Evolutionary conservation across 2,329 filamentous ascomycete species (phyloP).

Genomic region (Leptographium radiaticola): DNA sequence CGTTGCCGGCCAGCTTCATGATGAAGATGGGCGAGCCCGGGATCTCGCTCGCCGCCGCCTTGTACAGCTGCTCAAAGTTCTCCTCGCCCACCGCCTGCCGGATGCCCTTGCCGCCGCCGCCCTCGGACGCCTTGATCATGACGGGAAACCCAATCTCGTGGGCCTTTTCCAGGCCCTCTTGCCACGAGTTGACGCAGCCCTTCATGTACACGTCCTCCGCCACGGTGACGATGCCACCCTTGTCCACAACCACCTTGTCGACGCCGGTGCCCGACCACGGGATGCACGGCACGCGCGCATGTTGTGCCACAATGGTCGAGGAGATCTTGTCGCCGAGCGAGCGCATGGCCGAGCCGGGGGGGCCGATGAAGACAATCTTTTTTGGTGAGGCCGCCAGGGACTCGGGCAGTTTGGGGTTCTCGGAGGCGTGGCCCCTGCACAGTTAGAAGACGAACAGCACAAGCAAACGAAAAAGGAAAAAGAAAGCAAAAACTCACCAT

Average conservation of each 20-base stretch:
- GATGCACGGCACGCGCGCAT: constrained; percentile 91
- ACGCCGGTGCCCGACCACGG: constrained; percentile 98
- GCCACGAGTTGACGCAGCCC: constrained; percentile 78
- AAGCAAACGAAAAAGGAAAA: constrained; percentile 5
- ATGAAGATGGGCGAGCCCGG: constrained; percentile 99
- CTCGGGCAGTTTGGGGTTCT: constrained; percentile 96
- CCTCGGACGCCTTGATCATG: constrained; percentile 99
- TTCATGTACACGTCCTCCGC: constrained; percentile 72
- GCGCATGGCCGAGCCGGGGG: constrained; percentile 95
- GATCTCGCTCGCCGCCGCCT: constrained; percentile 92
- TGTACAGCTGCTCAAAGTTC: constrained; percentile 77
- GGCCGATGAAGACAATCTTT: constrained; percentile 98
- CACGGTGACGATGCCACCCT: constrained; percentile 83
- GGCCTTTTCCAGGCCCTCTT: constrained; percentile 81
- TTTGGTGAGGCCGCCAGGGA: constrained; percentile 91
- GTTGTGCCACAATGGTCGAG: constrained; percentile 96
- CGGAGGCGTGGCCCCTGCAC: constrained; percentile 83
- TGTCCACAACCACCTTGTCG: constrained; percentile 63
- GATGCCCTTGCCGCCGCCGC: constrained; percentile 98
- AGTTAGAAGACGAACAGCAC: background rate
- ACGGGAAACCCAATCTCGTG: constrained; percentile 92
- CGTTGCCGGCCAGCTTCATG: constrained; percentile 97
- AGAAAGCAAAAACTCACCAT: constrained; percentile 50
- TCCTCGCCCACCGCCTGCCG: constrained; percentile 83
- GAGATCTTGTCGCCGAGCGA: constrained; percentile 99